Evolutionary conservation across 2,329 filamentous ascomycete species (phyloP), one percentile per base, ranked within the genome.

Genomic region (Colletotrichum brevisporum): DNA sequence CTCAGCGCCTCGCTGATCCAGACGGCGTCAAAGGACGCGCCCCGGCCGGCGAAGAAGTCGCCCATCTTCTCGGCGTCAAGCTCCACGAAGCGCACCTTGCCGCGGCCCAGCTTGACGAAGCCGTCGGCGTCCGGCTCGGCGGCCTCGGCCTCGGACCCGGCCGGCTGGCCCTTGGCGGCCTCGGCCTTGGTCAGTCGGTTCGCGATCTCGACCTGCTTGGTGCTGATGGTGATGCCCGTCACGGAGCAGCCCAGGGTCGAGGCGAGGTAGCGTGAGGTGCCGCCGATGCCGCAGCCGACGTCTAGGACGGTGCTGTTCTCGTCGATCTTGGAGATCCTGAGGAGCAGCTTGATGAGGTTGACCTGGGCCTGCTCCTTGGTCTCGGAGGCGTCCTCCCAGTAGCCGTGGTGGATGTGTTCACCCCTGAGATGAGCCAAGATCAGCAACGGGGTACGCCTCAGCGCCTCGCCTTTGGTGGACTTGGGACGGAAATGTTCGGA

Each of bases 1-100:
- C 85, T 88, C 67, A 90, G 82, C 2, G 88, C 88, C 75, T 90
- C 88, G 56, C 86, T 88, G 75, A 90, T 89, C 88, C 88, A 90
- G 24, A 90, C 86, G 51, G 81, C 83, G 72, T 89, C 86, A 71
- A 90, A 90, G 2, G 71, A 75, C 56, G 74, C 76, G 36, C 75
- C 74, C 41, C 78, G 77, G 2, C 75, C 75, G 2, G 74, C 76
- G 70, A 90, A 90, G 75, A 81, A 80, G 1, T 85, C 83, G 2
- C 83, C 84, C 86, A 90, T 89, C 73, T 83, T 88, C 79, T 90
- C 88, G 2, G 88, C 88, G 73, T 90, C 88, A 5, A 90, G 81
- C 78, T 90, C 87, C 43, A 89, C 73, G 75, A 89, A 90, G 31
- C 80, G 80, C 24, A 89, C 86, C 52, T 77, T 80, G 16, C 86